Evolutionary conservation across 2,329 filamentous ascomycete genomes (phyloP), one percentile per base, ranked within the genome.

Genomic region (Didymosphaeria variabile): DNA sequence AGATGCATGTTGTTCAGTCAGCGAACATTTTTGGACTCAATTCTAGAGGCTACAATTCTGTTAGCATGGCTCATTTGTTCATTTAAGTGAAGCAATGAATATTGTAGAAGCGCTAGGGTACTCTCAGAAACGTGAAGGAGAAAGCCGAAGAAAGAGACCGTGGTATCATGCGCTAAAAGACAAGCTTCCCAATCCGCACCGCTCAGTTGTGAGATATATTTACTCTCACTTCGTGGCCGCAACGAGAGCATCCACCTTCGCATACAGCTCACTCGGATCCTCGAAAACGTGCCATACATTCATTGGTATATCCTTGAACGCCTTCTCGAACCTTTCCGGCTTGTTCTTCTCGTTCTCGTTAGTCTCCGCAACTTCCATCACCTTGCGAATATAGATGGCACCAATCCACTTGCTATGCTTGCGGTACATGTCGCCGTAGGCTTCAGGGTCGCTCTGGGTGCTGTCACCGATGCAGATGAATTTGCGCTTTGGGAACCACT

Each of bases 401-500:
- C 87, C 87, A 63, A 97, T 87, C 92, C 93, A 97, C 7, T 85
- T 87, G 0, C 90, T 89, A 64, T 89, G 87, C 52, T 85, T 84
- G 55, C 88, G 77, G 77, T 85, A 93, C 79, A 92, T 88, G 67
- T 94, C 89, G 31, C 90, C 94, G 73, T 97, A 98, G 0, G 92
- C 88, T 76, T 98, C 94, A 0, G 94, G 94, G 70, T 98, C 94
- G 29, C 88, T 90, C 79, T 97, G 94, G 0, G 94, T 97, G 42
- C 90, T 94, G 79, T 98, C 94, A 0, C 94, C 94, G 66, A 98
- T 89, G 67, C 90, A 90, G 64, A 98, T 87, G 80, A 97, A 90
- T 69, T 90, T 91, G 62, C 91, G 85, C 68, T 85, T 85, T 0
- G 94, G 94, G 52, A 97, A 84, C 91, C 91, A 95, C 1, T 80